phyloP scores from a whole-genome alignment of 495 filamentous ascomycete genomes.

The Talaromyces ruber region DNA sequence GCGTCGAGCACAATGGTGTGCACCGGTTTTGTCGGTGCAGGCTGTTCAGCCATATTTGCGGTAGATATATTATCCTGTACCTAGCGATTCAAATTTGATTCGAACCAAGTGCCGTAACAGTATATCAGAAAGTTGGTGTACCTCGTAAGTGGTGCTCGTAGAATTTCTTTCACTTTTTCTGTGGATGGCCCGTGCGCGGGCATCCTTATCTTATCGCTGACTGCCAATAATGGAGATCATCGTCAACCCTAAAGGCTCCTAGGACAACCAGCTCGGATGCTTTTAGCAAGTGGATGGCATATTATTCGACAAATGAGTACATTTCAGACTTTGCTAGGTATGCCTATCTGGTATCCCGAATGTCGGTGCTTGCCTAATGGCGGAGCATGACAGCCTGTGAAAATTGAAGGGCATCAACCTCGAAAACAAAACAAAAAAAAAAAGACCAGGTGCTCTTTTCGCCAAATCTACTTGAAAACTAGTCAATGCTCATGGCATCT shows the following conservation, averaged over 20 bases:
- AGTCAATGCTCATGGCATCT: background rate
- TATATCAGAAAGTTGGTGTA: background rate
- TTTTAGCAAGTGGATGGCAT: background rate
- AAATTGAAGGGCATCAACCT: background rate
- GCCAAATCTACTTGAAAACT: background rate
- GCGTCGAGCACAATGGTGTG: slow-evolving; percentile 85
- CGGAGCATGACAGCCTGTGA: background rate
- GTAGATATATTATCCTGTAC: background rate
- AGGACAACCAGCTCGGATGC: background rate
- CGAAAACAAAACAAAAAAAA: background rate
- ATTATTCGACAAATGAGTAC: background rate
- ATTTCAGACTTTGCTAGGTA: background rate
- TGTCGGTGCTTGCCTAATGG: background rate
- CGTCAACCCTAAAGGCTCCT: background rate
- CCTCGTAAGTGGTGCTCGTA: background rate
- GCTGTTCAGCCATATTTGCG: slow-evolving; percentile 30
- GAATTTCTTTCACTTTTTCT: slow-evolving; percentile 18
- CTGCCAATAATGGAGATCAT: background rate
- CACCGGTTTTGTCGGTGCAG: slow-evolving; percentile 51
- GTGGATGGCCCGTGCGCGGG: slow-evolving; percentile 19
- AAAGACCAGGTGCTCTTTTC: background rate
- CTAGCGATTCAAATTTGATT: background rate
- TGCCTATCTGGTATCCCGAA: background rate
- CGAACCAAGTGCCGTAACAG: background rate
- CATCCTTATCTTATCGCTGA: slow-evolving; percentile 9